Base-by-base conservation (phyloP, 78 protist genomes). In the Anaeramoeba flamelloides region DNA sequence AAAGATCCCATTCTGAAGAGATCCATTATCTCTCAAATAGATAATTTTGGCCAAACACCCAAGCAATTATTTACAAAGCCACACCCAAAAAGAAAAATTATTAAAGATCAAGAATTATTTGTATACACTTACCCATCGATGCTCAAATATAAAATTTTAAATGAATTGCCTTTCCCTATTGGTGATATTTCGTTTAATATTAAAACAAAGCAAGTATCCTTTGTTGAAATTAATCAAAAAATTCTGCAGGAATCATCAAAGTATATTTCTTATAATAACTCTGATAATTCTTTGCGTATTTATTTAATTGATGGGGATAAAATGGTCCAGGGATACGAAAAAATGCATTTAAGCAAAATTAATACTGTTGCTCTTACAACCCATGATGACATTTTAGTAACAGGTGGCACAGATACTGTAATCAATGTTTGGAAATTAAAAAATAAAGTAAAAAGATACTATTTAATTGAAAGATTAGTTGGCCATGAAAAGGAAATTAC, bases 401-500 rank as follows among this genome's bases (percentile, higher is more conserved):
- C 69, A 53, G 69, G 69, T 26, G 69, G 69, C 69, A 53, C 8
- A 17, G 69, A 53, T 53, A 26, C 8, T 53, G 69, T 53, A 26
- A 17, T 53, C 34, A 53, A 53, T 53, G 8, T 53, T 8, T 53
- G 69, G 69, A 53, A 17, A 53, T 26, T 53, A 26, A 17, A 53
- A 53, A 53, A 17, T 17, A 53, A 53, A n/a, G n/a, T n/a, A n/a
- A n/a, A n/a, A n/a, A n/a, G n/a, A n/a, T n/a, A n/a, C n/a, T n/a
- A 74, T 17, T 34, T 87, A 32, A 41, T 80, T 1, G 77, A 76
- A 74, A 40, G 79, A 64, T 38, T 90, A 40, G 17, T 26, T 38
- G 89, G 91, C 2, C 91, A 87, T 36, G 39, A 83, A 2, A 83
- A 82, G 3, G 38, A 85, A 12, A 78, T 89, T 32, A 85, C 92